Conservation (phyloP, 2,329 filamentous ascomycete genomes). For the Colletotrichum aenigma region DNA sequence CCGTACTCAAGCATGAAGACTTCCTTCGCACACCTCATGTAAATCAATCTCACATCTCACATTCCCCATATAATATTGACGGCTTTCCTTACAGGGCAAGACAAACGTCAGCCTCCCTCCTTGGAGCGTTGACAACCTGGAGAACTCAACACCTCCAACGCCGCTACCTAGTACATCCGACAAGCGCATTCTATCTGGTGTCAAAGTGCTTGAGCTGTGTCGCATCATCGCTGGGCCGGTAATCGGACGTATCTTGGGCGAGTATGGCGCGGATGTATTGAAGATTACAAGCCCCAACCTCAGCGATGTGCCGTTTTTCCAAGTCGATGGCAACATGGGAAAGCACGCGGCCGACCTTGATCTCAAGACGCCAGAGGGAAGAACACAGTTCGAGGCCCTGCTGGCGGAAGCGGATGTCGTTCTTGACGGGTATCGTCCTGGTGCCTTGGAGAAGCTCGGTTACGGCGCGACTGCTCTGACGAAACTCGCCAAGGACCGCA, state of each 20-base stretch:
- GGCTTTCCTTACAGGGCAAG: constrained; percentile 44
- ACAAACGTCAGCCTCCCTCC: constrained; percentile 44
- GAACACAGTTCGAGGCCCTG: constrained; percentile 60
- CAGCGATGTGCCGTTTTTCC: constrained; percentile 75
- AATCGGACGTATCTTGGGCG: constrained; percentile 72
- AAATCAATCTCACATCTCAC: background rate
- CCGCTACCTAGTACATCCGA: constrained; percentile 34
- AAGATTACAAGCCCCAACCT: constrained; percentile 72
- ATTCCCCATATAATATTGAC: constrained; percentile 24
- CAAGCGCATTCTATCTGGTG: constrained; percentile 53
- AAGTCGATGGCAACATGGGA: constrained; percentile 74
- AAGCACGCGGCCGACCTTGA: constrained; percentile 71
- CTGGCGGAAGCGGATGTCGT: constrained; percentile 68
- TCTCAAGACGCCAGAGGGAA: constrained; percentile 59
- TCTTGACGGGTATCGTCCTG: constrained; percentile 71
- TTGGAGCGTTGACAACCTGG: constrained; percentile 55
- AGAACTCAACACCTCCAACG: constrained; percentile 51
- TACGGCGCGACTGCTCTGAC: constrained; percentile 63
- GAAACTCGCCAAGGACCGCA: constrained; percentile 55
- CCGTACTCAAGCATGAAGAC: constrained; percentile 62
- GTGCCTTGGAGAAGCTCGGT: constrained; percentile 66
- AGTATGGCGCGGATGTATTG: constrained; percentile 76
- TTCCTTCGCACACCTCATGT: constrained; percentile 58
- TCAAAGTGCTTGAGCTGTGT: constrained; percentile 77
- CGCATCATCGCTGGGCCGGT: constrained; percentile 79